Base-by-base conservation (phyloP, 257 asterid genomes). In the Solanum clarkiae region DNA sequence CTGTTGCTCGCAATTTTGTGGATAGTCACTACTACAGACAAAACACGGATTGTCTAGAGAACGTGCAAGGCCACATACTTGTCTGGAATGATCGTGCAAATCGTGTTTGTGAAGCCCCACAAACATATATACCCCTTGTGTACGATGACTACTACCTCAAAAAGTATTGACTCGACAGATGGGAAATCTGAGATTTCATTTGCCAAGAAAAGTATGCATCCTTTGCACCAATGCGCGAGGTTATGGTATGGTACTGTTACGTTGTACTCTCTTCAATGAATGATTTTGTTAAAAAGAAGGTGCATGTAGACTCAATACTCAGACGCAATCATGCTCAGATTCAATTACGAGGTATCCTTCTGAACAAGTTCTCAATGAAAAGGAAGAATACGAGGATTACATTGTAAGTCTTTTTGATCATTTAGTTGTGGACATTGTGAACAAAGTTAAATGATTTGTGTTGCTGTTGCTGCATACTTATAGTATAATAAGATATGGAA, bases 11-110 rank as follows among this genome's bases (percentile, higher is more conserved):
- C 86, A 72, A 12, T 45, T 72, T 44, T 72, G 94, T 90, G 88
- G 94, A 97, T 44, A 90, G 93, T 47, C 94, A 93, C 0, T 95
- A 93, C 84, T 92, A 96, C 83, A 86, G 97, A 86, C 97, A 94
- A 90, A 94, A 94, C 83, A 92, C 92, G 40, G 97, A 92, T 96
- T 82, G 45, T 93, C 95, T 40, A 93, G 88, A 20, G 97, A 93
- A 88, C 96, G 92, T 89, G 90, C 90, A 89, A 94, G 92, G 57
- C 91, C 91, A 90, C 71, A 91, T 93, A 42, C 94, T 92, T 87
- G 91, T 92, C 96, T 94, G 98, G 97, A 85, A 91, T 1, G 88
- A 91, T 66, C 92, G 92, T 47, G 75, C 80, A 84, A 89, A 91
- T 81, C 86, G 90, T 2, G 86, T 91, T 51, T 86, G 92, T 71